Evolutionary conservation across 1,284 basidiomycete genomes (phyloP).

Genomic region (Inonotus hispidus): DNA sequence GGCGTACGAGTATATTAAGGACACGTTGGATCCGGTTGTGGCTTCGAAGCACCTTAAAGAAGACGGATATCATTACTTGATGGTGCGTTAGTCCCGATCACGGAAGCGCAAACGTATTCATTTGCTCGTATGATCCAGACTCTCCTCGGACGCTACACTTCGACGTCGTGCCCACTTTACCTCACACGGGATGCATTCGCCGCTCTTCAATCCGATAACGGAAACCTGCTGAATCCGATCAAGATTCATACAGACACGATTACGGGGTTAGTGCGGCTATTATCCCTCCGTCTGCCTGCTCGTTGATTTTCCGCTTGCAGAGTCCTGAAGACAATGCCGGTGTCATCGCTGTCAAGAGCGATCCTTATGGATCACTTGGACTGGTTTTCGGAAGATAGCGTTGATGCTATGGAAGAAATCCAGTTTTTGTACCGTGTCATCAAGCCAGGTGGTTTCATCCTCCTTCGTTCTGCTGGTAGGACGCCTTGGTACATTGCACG

Average conservation of each 20-base stretch:
- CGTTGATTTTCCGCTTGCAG: slow-evolving; percentile 27
- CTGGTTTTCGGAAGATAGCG: slow-evolving; percentile 62
- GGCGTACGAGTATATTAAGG: slow-evolving; percentile 51
- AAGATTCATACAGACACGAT: slow-evolving; percentile 78
- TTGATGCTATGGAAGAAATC: slow-evolving; percentile 60
- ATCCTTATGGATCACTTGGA: slow-evolving; percentile 83
- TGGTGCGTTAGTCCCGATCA: slow-evolving; percentile 33
- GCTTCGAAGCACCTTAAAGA: slow-evolving; percentile 46
- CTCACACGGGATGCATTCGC: slow-evolving; percentile 66
- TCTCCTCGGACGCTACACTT: slow-evolving; percentile 61
- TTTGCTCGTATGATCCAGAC: slow-evolving; percentile 31
- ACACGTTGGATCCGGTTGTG: slow-evolving; percentile 63
- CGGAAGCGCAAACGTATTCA: background rate
- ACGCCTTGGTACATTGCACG: slow-evolving; percentile 72
- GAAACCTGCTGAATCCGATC: slow-evolving; percentile 54
- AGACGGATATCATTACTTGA: slow-evolving; percentile 65
- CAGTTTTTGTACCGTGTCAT: slow-evolving; percentile 57
- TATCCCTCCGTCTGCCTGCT: background rate
- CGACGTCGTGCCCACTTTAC: slow-evolving; percentile 68
- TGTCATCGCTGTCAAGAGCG: slow-evolving; percentile 52
- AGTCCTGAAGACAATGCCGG: slow-evolving; percentile 51
- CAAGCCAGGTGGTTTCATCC: slow-evolving; percentile 56
- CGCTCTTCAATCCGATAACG: slow-evolving; percentile 45
- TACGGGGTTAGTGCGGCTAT: slow-evolving; percentile 49
- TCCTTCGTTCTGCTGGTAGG: slow-evolving; percentile 69